Conservation (phyloP, 371 early-diverging fungal species). For the Smittium mucronatum region DNA sequence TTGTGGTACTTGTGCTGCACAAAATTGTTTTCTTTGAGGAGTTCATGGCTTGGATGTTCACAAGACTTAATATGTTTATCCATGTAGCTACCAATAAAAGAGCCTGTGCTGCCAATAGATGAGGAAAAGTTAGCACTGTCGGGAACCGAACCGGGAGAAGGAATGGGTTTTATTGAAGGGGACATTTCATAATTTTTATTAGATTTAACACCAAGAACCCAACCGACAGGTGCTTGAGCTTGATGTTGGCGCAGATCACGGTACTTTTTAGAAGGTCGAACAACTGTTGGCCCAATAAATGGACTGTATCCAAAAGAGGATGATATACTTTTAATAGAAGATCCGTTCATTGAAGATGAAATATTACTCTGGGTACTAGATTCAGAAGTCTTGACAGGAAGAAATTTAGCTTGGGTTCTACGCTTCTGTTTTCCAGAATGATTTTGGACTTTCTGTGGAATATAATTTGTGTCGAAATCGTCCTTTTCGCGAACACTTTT, state of each 20-base stretch:
- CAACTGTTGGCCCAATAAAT: conserved; percentile 27
- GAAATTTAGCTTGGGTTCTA: conserved; percentile 26
- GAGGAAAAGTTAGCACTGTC: not conserved
- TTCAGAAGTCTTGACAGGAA: conserved; percentile 22
- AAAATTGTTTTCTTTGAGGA: conserved; percentile 87
- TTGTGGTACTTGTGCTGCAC: conserved; percentile 90
- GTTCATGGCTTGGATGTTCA: conserved; percentile 89
- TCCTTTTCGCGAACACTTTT: conserved; percentile 14
- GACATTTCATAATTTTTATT: conserved; percentile 28
- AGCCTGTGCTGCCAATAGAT: conserved; percentile 12
- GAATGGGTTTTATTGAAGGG: conserved; percentile 14
- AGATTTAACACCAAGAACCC: conserved; percentile 52
- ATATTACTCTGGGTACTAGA: conserved; percentile 4
- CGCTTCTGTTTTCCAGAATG: conserved; percentile 8
- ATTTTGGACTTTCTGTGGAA: conserved; percentile 14
- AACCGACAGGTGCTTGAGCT: conserved; percentile 77
- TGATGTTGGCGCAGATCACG: conserved; percentile 49
- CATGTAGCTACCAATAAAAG: conserved; percentile 15
- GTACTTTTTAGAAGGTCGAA: conserved; percentile 30
- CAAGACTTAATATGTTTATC: conserved; percentile 35
- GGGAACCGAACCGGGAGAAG: conserved; percentile 19
- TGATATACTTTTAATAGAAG: conserved; percentile 15
- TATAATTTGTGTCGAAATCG: conserved; percentile 21
- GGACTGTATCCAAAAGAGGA: conserved; percentile 31
- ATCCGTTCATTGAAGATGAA: conserved; percentile 4